Conservation (phyloP, 352 stramenopile genomes). For the Blastocystis sp. region DNA sequence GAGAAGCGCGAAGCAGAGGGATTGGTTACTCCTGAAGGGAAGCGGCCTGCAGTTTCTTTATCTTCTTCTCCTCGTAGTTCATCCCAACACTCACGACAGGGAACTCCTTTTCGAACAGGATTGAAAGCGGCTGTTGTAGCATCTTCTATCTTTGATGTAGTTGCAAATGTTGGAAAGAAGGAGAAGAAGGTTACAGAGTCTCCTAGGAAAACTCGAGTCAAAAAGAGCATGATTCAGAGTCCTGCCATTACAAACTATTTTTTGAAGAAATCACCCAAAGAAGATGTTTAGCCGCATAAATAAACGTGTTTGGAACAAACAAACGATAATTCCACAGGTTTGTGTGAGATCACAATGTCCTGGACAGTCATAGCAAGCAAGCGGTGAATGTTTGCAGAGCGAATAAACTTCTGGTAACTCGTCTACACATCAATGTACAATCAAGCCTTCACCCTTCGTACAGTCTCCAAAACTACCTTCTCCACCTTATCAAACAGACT, state of each 20-base stretch:
- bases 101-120: conserved; percentile 10
- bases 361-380: conserved; percentile 40
- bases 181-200: neutral
- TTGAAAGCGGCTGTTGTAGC: conserved; percentile 18
- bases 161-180: neutral
- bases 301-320: conserved; percentile 21
- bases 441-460: neutral
- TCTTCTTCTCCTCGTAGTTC: too few relatives aligned
- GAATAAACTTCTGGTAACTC: conserved; percentile 55
- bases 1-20: neutral
- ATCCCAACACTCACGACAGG: neutral
- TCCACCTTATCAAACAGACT: conserved; percentile 14
- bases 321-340: neutral
- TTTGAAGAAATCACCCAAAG: neutral
- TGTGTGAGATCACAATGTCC: neutral
- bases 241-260: conserved; percentile 36
- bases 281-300: neutral
- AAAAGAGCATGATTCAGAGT: conserved; percentile 16
- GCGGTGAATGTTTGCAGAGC: neutral
- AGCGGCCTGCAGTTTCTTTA: neutral
- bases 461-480: conserved; percentile 9
- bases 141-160: conserved; percentile 13
- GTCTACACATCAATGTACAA: neutral
- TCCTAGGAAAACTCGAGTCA: neutral
- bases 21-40: neutral